A percentile compares a stretch with the other conserved stretches of the same genome.
Evolutionary conservation across 306 rosid species (phyloP).

Genomic region (Quercus ilex): DNA sequence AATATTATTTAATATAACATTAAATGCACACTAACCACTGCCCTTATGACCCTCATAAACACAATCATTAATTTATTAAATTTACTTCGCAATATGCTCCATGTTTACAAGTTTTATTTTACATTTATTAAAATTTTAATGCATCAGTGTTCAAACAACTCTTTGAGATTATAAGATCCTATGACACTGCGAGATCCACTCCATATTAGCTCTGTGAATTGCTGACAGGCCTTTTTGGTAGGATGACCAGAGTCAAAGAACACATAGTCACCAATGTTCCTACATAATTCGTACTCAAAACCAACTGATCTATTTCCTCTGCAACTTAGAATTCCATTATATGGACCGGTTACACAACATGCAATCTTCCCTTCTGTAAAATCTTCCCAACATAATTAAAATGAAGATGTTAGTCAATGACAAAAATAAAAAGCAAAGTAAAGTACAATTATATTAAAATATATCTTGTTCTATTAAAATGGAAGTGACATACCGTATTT

Average conservation of each 20-base stretch:
- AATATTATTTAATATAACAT: too few relatives aligned
- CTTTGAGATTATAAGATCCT: constrained; percentile 31
- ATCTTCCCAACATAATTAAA: constrained; percentile 1
- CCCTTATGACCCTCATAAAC: too few relatives aligned
- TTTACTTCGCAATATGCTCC: too few relatives aligned
- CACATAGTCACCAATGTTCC: constrained; percentile 23
- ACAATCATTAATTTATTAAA: too few relatives aligned
- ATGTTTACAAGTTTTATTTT: too few relatives aligned
- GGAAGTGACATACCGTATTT: not conserved
- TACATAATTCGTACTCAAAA: constrained; percentile 30
- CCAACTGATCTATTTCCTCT: constrained; percentile 33
- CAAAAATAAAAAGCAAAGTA: too few relatives aligned
- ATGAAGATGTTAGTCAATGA: not conserved
- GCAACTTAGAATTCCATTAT: constrained; percentile 40
- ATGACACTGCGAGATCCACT: constrained; percentile 21
- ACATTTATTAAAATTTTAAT: too few relatives aligned
- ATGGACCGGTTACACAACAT: constrained; percentile 46
- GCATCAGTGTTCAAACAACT: constrained; percentile 19
- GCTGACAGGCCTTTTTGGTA: constrained; percentile 25
- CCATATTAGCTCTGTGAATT: constrained; percentile 32
- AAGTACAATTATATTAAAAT: too few relatives aligned
- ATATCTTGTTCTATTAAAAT: too few relatives aligned
- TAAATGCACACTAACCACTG: too few relatives aligned
- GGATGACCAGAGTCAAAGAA: constrained; percentile 47
- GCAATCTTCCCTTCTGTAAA: constrained; percentile 40